phyloP scores from a whole-genome alignment of 164 flowering plant genomes.

The Chloranthus sessilifolius region DNA sequence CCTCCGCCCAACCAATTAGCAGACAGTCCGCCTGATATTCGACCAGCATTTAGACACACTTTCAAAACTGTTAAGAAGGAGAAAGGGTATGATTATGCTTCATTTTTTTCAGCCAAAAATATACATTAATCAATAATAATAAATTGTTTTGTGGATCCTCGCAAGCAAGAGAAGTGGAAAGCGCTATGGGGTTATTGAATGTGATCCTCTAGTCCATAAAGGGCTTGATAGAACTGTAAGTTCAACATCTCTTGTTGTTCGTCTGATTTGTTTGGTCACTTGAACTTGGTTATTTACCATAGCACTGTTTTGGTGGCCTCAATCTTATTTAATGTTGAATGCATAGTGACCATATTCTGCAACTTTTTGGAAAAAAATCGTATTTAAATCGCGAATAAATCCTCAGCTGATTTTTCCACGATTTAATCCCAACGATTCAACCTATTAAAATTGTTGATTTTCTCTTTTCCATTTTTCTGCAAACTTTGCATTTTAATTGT shows the following conservation, averaged over 20 bases:
- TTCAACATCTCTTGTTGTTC: slow-evolving; percentile 7
- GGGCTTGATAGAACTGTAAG: slow-evolving; percentile 82
- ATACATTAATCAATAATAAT: not conserved
- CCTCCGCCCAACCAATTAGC: slow-evolving; percentile 55
- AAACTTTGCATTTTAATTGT: too few species aligned
- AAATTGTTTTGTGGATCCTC: slow-evolving; percentile 9
- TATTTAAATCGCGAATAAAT: too few species aligned
- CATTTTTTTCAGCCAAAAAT: not conserved
- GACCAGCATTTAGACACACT: slow-evolving; percentile 84
- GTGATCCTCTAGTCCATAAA: slow-evolving; percentile 59
- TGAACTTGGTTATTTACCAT: not conserved
- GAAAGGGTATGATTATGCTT: slow-evolving; percentile 38
- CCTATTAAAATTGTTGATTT: too few species aligned
- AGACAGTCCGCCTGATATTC: slow-evolving; percentile 73
- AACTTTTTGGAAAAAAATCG: too few species aligned
- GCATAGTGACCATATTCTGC: too few species aligned
- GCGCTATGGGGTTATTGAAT: slow-evolving; percentile 81
- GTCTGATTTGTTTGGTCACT: not conserved
- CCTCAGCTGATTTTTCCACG: too few species aligned
- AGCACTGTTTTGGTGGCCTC: not conserved
- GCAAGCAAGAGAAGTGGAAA: slow-evolving; percentile 42
- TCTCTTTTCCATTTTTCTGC: too few species aligned
- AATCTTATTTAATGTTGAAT: too few species aligned
- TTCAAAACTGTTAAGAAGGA: slow-evolving; percentile 41
- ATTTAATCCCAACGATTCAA: too few species aligned